phyloP scores from a whole-genome alignment of 768 basidiomycete genomes.

The Leccinum boreale region DNA sequence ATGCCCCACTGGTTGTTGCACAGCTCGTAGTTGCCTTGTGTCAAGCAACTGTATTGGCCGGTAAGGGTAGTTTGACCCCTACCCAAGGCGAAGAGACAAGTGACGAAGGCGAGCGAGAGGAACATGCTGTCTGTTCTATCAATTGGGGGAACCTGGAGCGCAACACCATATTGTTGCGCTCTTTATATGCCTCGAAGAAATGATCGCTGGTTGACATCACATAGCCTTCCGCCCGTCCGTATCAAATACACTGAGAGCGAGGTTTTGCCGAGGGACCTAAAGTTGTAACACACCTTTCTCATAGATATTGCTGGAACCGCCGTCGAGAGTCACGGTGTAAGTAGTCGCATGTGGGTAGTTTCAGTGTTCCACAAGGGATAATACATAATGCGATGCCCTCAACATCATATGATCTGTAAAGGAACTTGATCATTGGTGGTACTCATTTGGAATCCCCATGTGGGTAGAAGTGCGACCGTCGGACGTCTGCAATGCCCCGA shows the following conservation, averaged over 20 bases:
- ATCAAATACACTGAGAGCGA: not conserved
- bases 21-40: constrained; percentile 47
- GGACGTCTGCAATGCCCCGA: not conserved
- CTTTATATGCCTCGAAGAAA: constrained; percentile 5
- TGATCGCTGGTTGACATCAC: not conserved
- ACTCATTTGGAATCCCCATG: not conserved
- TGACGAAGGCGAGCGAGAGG: constrained; percentile 11
- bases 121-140: constrained; percentile 7
- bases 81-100: constrained; percentile 7
- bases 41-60: constrained; percentile 42
- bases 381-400: not conserved
- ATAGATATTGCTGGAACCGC: not conserved
- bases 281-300: constrained; percentile 3
- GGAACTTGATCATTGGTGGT: not conserved
- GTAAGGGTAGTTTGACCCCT: constrained; percentile 26
- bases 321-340: not conserved
- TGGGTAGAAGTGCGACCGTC: not conserved
- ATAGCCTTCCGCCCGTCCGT: not conserved
- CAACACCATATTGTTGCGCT: not conserved
- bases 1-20: constrained; percentile 60
- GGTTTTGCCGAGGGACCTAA: not conserved
- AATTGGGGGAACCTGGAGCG: not conserved
- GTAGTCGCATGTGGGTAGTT: constrained; percentile 4
- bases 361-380: not conserved
- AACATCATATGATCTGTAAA: not conserved